Evolutionary conservation across 805 yeast genomes (phyloP), one percentile per base, ranked within the genome.

Genomic region (Debaryomyces hansenii): DNA sequence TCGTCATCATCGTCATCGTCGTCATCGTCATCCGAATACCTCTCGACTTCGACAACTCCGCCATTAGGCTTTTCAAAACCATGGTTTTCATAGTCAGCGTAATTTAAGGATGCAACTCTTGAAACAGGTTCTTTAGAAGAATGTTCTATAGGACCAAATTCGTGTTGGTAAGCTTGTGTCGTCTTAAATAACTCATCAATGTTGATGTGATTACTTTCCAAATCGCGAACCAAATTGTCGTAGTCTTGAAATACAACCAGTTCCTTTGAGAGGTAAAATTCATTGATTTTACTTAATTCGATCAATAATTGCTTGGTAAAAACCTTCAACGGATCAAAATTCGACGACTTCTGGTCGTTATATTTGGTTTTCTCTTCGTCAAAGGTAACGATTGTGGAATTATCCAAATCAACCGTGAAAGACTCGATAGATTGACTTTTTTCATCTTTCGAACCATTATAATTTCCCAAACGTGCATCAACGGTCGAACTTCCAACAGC

Each of bases 251-350:
- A 75, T 16, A 81, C 66, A 46, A 73, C 76, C 1, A 66, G 57
- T 55, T 82, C 84, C 42, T 74, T 75, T 14, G 54, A 46, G 35
- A 65, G 63, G 59, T 77, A 83, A 50, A 83, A 83, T 6, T 60
- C 67, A 55, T 80, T 82, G 47, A 83, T 73, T 53, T 79, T 82
- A 20, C 53, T 50, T 46, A 81, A 67, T 55, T 83, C 85, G n/a
- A 58, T 62, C 21, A 69, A 55, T 41, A 84, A 64, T 46, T 70
- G 72, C 31, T 69, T 62, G 33, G 81, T 51, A 49, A 84, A 83
- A 2, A 75, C 67, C 33, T 69, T 71, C 45, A 70, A 59, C 2
- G 72, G 70, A 43, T 58, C 65, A 32, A 56, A 46, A 14, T 41
- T 20, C 10, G 42, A 37, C 27, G 44, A 37, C 4, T 20, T 32